Evolutionary conservation across 2,329 filamentous ascomycete species (phyloP).

Genomic region (Colletotrichum graminicola): DNA sequence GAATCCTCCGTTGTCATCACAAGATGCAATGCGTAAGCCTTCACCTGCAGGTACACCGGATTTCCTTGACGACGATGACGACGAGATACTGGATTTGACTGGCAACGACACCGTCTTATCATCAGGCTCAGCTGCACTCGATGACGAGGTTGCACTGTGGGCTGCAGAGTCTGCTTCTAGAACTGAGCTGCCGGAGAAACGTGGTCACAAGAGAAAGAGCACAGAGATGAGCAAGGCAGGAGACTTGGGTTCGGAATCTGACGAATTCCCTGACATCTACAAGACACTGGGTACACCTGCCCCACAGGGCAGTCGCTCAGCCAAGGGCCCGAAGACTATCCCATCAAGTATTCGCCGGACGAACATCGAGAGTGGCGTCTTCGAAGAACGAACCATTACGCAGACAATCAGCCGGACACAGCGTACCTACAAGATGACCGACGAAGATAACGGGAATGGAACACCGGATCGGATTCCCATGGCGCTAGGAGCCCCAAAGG

Average conservation of each 20-base stretch:
- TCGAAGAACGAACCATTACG: conserved; percentile 44
- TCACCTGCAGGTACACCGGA: conserved; percentile 31
- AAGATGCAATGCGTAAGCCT: conserved; percentile 15
- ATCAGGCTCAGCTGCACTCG: conserved; percentile 53
- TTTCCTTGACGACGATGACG: conserved; percentile 44
- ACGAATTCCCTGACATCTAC: conserved; percentile 68
- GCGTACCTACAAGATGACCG: conserved; percentile 39
- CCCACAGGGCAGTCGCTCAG: conserved; percentile 48
- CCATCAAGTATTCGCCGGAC: conserved; percentile 29
- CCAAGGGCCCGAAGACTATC: conserved; percentile 35
- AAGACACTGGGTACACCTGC: conserved; percentile 59
- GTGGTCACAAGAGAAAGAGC: conserved; percentile 66
- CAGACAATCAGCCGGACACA: conserved; percentile 45
- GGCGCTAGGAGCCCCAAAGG: conserved; percentile 16
- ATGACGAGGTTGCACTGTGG: conserved; percentile 57
- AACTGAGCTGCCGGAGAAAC: conserved; percentile 53
- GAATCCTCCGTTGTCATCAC: conserved; percentile 16
- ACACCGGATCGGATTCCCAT: conserved; percentile 32
- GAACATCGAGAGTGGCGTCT: conserved; percentile 33
- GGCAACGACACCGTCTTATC: conserved; percentile 50
- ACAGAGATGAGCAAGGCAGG: conserved; percentile 56
- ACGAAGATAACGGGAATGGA: conserved; percentile 19
- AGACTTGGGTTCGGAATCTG: conserved; percentile 52
- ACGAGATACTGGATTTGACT: conserved; percentile 55
- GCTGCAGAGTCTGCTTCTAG: conserved; percentile 56